Evolutionary conservation across 2,329 filamentous ascomycete species (phyloP), one percentile per base, ranked within the genome.

Genomic region (Trichophyton rubrum): DNA sequence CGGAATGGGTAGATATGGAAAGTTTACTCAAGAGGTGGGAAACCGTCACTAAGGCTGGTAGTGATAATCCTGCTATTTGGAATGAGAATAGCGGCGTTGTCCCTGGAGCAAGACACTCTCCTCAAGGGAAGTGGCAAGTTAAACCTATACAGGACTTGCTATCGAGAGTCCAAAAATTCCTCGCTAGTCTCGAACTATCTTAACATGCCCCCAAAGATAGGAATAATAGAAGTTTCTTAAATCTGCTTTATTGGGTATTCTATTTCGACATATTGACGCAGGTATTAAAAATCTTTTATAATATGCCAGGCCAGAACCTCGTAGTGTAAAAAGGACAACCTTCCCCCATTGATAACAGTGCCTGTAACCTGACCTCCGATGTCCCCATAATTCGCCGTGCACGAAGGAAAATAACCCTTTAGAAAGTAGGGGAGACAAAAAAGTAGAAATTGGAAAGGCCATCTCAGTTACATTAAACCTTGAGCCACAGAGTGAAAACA

Each of bases 401-500:
- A 60, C 59, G 62, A 62, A 43, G 38, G 35, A 49, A 58, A 35
- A 59, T 49, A 17, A 20, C n/a, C 11, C 30, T 24, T 60, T 63
- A 59, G 56, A 62, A 60, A 61, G 56, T 47, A 63, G 35, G 59
- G 62, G 55, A 38, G 33, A 38, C 27, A 38, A 13, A 38, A 38
- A 38, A 3, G 9, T 38, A 13, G 53, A 51, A 53, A 56, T 59
- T 63, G 35, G 43, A 49, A 57, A 59, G 47, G 49, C 13, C 38
- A 58, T 55, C n/a, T 27, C 30, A 24, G 3, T 40, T 57, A 24
- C 51, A 17, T 73, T 63, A 90, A 64, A 90, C 87, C 77, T 86
- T 89, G 70, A 88, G 75, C 88, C 88, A 93, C 67, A 93, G 75
- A 64, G 77, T 83, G 64, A 91, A 73, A 41, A 93, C 87, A 2